Conservation (phyloP, 75 land plant species). For the Sequoia sempervirens region DNA sequence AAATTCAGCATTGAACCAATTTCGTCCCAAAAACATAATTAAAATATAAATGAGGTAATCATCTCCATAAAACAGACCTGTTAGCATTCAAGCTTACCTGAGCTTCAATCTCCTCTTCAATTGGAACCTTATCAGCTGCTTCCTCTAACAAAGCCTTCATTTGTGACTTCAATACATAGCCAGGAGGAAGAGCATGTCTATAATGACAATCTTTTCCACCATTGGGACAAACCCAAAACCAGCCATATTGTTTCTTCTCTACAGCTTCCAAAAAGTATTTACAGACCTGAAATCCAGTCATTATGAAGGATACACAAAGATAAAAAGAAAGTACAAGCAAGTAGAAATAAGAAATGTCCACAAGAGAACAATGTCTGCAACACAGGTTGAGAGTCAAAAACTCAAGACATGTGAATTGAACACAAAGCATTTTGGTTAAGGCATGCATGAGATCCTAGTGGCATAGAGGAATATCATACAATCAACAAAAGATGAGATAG, state of each 20-base stretch:
- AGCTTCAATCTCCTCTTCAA: slow-evolving; percentile 96
- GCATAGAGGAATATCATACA: neutral
- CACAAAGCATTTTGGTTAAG: neutral
- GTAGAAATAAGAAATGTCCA: neutral
- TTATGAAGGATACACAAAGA: slow-evolving; percentile 4
- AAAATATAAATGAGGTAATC: neutral
- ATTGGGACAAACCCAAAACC: slow-evolving; percentile 99
- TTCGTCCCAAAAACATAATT: neutral
- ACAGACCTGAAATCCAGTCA: slow-evolving; percentile 66
- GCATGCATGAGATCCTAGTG: neutral
- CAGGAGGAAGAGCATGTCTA: slow-evolving; percentile 97
- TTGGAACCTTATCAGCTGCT: slow-evolving; percentile 69
- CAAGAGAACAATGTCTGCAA: neutral
- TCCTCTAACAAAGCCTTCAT: slow-evolving; percentile 98
- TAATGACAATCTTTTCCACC: slow-evolving; percentile 98
- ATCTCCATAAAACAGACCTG: neutral
- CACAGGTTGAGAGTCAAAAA: neutral
- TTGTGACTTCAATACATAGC: slow-evolving; percentile 94
- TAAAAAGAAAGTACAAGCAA: neutral
- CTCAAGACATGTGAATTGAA: neutral
- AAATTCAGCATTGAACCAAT: neutral
- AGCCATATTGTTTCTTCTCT: slow-evolving; percentile 99
- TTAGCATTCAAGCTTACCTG: slow-evolving; percentile 43
- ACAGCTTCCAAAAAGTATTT: slow-evolving; percentile 97
- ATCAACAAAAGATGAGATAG: neutral